phyloP scores from a whole-genome alignment of 352 stramenopile genomes.

The Phytophthora podocarpi region DNA sequence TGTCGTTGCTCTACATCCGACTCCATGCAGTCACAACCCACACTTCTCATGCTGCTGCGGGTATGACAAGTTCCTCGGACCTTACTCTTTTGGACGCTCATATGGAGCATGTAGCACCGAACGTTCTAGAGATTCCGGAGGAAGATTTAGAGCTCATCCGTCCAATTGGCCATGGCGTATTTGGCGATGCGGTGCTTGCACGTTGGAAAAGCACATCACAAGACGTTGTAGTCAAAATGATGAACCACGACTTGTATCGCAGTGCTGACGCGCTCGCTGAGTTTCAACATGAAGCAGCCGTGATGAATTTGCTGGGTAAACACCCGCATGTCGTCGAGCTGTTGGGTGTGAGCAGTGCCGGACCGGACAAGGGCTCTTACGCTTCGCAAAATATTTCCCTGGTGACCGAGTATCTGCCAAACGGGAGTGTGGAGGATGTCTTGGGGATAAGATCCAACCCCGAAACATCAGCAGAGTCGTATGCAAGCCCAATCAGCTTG shows the following conservation, averaged over 20 bases:
- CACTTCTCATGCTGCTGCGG: slow-evolving; percentile 3
- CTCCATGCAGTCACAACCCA: slow-evolving; percentile 22
- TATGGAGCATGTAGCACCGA: slow-evolving; percentile 53
- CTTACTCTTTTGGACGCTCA: slow-evolving; percentile 42
- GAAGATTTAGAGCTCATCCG: slow-evolving; percentile 56
- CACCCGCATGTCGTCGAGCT: slow-evolving; percentile 76
- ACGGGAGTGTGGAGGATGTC: slow-evolving; percentile 67
- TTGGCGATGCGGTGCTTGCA: slow-evolving; percentile 71
- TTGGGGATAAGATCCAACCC: slow-evolving; percentile 14
- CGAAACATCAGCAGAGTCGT: neutral
- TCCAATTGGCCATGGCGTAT: slow-evolving; percentile 66
- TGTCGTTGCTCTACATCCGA: slow-evolving; percentile 71
- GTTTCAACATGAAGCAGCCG: slow-evolving; percentile 69
- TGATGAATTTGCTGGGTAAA: slow-evolving; percentile 79
- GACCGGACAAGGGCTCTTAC: neutral
- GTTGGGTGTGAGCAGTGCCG: slow-evolving; percentile 45
- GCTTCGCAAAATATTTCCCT: slow-evolving; percentile 39
- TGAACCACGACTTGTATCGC: slow-evolving; percentile 51
- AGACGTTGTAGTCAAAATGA: slow-evolving; percentile 73
- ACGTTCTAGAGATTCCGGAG: slow-evolving; percentile 54
- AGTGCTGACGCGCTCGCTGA: slow-evolving; percentile 49
- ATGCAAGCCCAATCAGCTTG: slow-evolving; percentile 34
- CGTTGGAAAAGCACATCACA: slow-evolving; percentile 52
- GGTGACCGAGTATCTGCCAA: slow-evolving; percentile 73
- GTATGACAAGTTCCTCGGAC: slow-evolving; percentile 23